Evolutionary conservation across 306 rosid species (phyloP), one percentile per base, ranked within the genome.

Genomic region (Biancaea sappan): DNA sequence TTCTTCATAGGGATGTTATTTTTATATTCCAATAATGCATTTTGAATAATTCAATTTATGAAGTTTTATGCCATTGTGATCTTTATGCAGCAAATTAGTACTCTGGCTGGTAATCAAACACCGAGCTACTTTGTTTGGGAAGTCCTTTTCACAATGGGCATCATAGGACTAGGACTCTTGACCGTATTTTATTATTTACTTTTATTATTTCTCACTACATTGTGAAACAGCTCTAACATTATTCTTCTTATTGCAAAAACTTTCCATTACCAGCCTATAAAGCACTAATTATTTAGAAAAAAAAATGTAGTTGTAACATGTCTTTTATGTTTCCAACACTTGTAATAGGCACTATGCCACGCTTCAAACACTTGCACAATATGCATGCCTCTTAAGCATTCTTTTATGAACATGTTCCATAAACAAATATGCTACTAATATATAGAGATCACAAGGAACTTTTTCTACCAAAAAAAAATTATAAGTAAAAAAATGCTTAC

Each of bases 71-170:
- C 5, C 35, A 47, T 14, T 74, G 54, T 79, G 72, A 73, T 73
- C 69, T 29, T 61, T 66, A 70, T 75, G 76, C 83, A 93, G 98
- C 98, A 93, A 90, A 93, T 93, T 51, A 93, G 97, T 82, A 90
- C 97, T 41, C 84, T 90, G 1, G 93, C 92, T 43, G 90, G 98
- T 70, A 85, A 85, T 79, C 83, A 16, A 80, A n/a, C 8, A 65
- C 98, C 98, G 9, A 93, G 97, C 85, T 84, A 83, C 71, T 90
- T 84, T 84, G 81, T 82, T 6, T 48, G 92, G 92, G 98, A 92
- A 82, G 93, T 90, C 57, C 74, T 87, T 29, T 92, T 90, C 57
- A 83, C 94, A 51, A 92, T 90, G 92, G 88, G 52, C 40, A 88
- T 90, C 73, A 81, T 90, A 51, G 95, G 94, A 72, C 79, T 90